Evolutionary conservation across 495 filamentous ascomycete genomes (phyloP), one percentile per base, ranked within the genome.

Genomic region (Xylona heveae): DNA sequence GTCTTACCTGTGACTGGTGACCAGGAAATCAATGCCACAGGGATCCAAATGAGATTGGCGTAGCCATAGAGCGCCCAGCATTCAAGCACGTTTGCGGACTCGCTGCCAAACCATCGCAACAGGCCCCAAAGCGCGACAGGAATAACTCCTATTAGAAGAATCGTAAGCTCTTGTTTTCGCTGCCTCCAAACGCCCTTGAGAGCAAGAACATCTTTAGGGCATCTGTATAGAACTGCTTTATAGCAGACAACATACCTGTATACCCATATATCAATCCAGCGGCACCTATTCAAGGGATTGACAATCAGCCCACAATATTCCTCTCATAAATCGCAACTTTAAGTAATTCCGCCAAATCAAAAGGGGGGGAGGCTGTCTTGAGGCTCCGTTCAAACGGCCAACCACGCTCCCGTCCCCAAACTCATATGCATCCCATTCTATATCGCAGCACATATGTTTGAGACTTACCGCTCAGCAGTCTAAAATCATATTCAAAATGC

Each of bases 61-160:
- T 97, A 97, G 8, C 88, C 88, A 52, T 95, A 97, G 22, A 97
- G 54, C 24, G 80, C 72, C 74, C 77, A 79, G 59, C 79, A 88
- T 59, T 97, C 88, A 35, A 97, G 65, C 31, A 97, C 55, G 44
- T 81, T 90, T 9, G 82, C 84, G 41, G 71, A 75, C 51, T 80
- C 76, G 39, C 68, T 73, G 17, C 88, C 85, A 52, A 90, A 95
- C 78, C 90, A 97, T 38, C 74, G 80, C 41, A 97, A 61, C 36
- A 74, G 70, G 15, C 73, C 82, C 77, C 83, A 97, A 24, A 97
- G 65, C 14, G 60, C 71, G 32, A 88, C 57, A 3, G 88, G 88
- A 26, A 97, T 61, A 17, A 88, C 48, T 31, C 68, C 68, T 45
- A 29, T 13, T 19, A 21, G 12, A 21, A 37, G 23, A 8, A 31